phyloP scores from a whole-genome alignment of 1,139 yeast species.

The Arxiozyma slooffiae region DNA sequence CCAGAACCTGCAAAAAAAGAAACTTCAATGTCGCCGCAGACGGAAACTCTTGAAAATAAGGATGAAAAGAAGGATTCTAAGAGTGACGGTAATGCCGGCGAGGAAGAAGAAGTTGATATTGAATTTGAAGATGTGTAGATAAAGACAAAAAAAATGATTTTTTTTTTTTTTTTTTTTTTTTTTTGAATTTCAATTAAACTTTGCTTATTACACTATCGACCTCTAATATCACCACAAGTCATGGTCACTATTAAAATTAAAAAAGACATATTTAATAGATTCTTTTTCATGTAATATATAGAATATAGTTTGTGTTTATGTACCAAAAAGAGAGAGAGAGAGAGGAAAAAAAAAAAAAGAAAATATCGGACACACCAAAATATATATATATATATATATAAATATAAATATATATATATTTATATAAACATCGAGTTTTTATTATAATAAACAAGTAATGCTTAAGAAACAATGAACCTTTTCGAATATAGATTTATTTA shows the following conservation, averaged over 20 bases:
- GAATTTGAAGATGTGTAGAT: conserved; percentile 32
- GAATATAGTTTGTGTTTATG: neutral
- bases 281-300: too few relatives aligned
- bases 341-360: too few relatives aligned
- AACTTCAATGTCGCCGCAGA: neutral
- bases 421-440: too few relatives aligned
- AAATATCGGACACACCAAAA: too few relatives aligned
- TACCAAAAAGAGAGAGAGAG: neutral
- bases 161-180: too few relatives aligned
- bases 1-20: neutral
- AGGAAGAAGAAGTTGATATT: conserved; percentile 25
- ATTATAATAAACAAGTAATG: too few relatives aligned
- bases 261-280: neutral
- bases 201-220: neutral
- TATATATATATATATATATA: too few relatives aligned
- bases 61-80: conserved; percentile 40
- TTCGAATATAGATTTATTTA: too few relatives aligned
- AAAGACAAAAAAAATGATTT: neutral
- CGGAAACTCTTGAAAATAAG: neutral
- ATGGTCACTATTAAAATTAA: too few relatives aligned
- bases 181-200: neutral
- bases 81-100: conserved; percentile 31
- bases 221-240: neutral
- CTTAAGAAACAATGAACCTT: too few relatives aligned
- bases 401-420: too few relatives aligned